phyloP scores from a whole-genome alignment of 768 basidiomycete species.

The Leccinum barrowsii region DNA sequence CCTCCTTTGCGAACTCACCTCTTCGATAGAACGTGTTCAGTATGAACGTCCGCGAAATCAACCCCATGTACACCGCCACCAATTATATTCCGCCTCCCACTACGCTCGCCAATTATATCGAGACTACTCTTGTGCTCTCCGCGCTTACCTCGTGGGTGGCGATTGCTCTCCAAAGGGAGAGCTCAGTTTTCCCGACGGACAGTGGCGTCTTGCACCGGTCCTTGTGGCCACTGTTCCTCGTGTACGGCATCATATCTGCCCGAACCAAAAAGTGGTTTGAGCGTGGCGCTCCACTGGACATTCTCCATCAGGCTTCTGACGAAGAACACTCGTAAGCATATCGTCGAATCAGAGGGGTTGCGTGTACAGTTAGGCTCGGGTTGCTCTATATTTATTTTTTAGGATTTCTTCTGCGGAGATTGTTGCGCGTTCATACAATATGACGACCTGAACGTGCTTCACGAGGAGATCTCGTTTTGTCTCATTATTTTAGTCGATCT shows the following conservation, averaged over 20 bases:
- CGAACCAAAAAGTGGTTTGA: neutral
- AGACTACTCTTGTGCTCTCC: constrained; percentile 42
- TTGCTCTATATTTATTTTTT: neutral
- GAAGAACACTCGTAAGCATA: neutral
- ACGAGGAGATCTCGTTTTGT: neutral
- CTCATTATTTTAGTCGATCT: neutral
- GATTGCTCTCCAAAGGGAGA: constrained; percentile 43
- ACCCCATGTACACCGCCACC: neutral
- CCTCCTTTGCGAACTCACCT: constrained; percentile 5
- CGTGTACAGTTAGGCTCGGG: neutral
- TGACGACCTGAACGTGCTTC: neutral
- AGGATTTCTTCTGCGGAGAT: neutral
- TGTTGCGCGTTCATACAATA: neutral
- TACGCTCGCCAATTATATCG: constrained; percentile 37
- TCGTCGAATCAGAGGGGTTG: neutral
- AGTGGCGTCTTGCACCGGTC: constrained; percentile 10
- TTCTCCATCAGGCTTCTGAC: neutral
- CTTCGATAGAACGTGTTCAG: constrained; percentile 29
- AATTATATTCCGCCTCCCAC: neutral
- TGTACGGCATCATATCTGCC: constrained; percentile 1
- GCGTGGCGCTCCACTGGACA: neutral
- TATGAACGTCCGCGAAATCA: constrained; percentile 31
- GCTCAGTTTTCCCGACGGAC: constrained; percentile 5
- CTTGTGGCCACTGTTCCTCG: constrained; percentile 23
- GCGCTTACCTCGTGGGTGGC: constrained; percentile 50